phyloP scores from a whole-genome alignment of 768 basidiomycete species.

The Suillus luteus region DNA sequence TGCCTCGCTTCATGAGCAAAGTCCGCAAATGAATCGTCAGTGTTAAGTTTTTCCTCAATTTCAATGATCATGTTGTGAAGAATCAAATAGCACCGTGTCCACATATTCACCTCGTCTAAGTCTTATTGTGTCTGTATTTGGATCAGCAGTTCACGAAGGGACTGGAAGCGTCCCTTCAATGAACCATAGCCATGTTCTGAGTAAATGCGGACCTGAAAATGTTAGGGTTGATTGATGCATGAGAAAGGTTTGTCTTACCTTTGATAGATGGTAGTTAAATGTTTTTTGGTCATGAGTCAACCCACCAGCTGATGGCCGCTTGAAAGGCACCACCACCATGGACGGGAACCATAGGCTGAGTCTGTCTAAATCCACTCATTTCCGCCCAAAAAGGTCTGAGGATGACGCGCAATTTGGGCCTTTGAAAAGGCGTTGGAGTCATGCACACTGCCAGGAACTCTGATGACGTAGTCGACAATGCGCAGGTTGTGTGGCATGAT shows the following conservation, averaged over 20 bases:
- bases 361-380: constrained; percentile 26
- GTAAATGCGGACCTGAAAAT: constrained; percentile 9
- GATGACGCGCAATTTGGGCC: not conserved
- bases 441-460: constrained; percentile 19
- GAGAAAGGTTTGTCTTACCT: constrained; percentile 12
- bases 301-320: constrained; percentile 17
- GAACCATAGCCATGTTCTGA: constrained; percentile 19
- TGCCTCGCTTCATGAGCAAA: not conserved
- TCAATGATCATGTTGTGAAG: constrained; percentile 24
- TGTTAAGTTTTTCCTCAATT: constrained; percentile 14
- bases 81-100: constrained; percentile 10
- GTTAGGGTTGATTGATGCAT: not conserved
- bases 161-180: constrained; percentile 18
- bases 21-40: not conserved
- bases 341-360: constrained; percentile 16
- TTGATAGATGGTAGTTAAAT: constrained; percentile 29
- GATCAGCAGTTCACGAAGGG: constrained; percentile 13
- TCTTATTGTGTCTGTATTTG: constrained; percentile 15
- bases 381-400: constrained; percentile 8
- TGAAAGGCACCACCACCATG: constrained; percentile 33
- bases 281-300: constrained; percentile 21
- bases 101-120: constrained; percentile 12
- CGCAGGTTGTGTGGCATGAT: constrained; percentile 16
- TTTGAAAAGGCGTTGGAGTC: constrained; percentile 14
- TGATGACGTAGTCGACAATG: constrained; percentile 21